A percentile compares a stretch with the other conserved stretches of the same genome.
phyloP scores from a whole-genome alignment of 225 moss, liverwort and hornwort species.

The Antitrichia curtipendula region DNA sequence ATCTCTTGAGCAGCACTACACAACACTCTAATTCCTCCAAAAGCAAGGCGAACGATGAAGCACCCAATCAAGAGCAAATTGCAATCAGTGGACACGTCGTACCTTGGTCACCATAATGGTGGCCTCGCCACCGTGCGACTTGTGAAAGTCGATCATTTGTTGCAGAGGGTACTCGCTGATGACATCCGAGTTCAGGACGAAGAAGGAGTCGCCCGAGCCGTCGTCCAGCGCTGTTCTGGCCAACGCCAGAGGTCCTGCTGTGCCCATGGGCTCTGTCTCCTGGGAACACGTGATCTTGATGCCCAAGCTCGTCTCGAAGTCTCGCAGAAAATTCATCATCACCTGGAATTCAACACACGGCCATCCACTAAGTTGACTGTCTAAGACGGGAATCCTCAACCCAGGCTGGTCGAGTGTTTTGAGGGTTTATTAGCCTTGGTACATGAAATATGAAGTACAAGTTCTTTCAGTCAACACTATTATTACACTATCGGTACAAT shows the following conservation, averaged over 20 bases:
- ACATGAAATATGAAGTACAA: background rate
- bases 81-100: background rate
- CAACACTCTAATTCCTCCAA: background rate
- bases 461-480: too few species aligned
- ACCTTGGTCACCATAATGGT: conserved; percentile 98
- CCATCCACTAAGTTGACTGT: background rate
- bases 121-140: conserved; percentile 68
- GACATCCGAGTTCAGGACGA: conserved; percentile 89
- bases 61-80: background rate
- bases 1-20: background rate
- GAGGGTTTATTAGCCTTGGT: background rate
- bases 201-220: conserved; percentile 84
- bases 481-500: background rate
- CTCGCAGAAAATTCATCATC: conserved; percentile 85
- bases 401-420: background rate
- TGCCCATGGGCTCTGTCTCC: conserved; percentile 95
- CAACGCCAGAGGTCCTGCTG: conserved; percentile 84
- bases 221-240: conserved; percentile 77
- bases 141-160: conserved; percentile 86
- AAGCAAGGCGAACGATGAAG: background rate
- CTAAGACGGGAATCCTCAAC: background rate
- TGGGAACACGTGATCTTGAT: conserved; percentile 95
- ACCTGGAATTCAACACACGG: conserved; percentile 38
- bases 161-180: conserved; percentile 83
- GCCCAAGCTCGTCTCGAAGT: conserved; percentile 69